Evolutionary conservation across 164 flowering plant species (phyloP).

Genomic region (Echeveria elegans): DNA sequence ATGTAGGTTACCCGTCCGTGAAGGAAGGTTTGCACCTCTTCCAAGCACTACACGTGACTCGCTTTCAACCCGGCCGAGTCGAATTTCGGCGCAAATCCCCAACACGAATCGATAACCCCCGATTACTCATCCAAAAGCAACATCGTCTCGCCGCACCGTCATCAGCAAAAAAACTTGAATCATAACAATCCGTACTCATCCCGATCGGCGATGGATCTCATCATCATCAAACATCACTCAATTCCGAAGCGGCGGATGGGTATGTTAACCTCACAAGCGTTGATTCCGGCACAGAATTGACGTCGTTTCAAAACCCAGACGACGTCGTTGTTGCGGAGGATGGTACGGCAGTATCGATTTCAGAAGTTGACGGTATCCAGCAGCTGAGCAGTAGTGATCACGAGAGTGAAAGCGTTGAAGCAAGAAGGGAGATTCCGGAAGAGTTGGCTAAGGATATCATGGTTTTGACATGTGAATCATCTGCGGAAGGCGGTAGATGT

Average conservation of each 20-base stretch:
- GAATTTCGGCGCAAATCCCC: background rate
- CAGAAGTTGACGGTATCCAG: slow-evolving; percentile 14
- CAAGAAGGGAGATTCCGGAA: slow-evolving; percentile 33
- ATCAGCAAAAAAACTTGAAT: background rate
- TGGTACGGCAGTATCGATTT: background rate
- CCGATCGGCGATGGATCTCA: background rate
- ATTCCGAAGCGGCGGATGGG: background rate
- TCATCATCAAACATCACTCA: background rate
- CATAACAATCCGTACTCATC: no score
- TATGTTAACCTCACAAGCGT: background rate
- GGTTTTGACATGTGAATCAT: slow-evolving; percentile 54
- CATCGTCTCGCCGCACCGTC: background rate
- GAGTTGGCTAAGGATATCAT: slow-evolving; percentile 48
- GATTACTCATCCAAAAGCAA: background rate
- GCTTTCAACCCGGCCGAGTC: slow-evolving; percentile 1
- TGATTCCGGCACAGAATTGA: no score
- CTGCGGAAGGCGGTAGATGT: slow-evolving; percentile 58
- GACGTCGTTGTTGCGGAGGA: background rate
- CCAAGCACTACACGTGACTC: background rate
- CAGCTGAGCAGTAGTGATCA: slow-evolving; percentile 11
- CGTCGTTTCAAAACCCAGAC: background rate
- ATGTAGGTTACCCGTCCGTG: no score
- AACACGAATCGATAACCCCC: background rate
- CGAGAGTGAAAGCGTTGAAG: slow-evolving; percentile 14
- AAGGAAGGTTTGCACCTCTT: background rate